Conservation (phyloP, 352 stramenopile species). For the Globisporangium spinosum region DNA sequence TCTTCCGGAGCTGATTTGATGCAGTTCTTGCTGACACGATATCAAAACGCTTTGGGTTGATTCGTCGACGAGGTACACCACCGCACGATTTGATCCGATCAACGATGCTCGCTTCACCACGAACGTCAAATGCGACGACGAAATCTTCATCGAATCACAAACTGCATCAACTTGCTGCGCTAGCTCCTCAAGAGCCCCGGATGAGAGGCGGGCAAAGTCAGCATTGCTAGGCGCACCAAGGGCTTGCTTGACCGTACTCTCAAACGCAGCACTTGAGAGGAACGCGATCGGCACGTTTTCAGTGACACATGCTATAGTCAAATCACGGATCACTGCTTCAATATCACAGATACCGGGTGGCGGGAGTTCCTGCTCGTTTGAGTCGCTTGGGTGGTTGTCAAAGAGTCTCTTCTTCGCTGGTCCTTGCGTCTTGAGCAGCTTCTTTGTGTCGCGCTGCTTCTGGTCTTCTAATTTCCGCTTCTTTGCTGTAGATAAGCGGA, state of each 20-base stretch:
- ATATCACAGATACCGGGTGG: not conserved
- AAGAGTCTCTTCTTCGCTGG: slow-evolving; percentile 16
- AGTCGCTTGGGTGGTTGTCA: not conserved
- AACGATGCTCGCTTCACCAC: slow-evolving; percentile 4
- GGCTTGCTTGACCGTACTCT: not conserved
- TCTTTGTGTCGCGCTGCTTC: not conserved
- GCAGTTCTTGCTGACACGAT: slow-evolving; percentile 7
- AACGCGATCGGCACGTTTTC: slow-evolving; percentile 18
- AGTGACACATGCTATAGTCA: slow-evolving; percentile 12
- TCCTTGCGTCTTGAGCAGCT: not conserved
- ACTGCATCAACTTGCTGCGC: not conserved
- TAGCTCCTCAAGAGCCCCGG: not conserved
- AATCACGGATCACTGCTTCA: not conserved
- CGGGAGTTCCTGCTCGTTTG: not conserved
- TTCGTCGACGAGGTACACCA: slow-evolving; percentile 19
- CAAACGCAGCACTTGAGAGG: slow-evolving; percentile 11
- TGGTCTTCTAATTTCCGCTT: slow-evolving; percentile 6
- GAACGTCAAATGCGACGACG: slow-evolving; percentile 10
- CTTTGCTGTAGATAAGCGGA: slow-evolving; percentile 3
- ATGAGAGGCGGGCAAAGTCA: not conserved
- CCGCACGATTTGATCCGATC: not conserved
- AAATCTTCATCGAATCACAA: slow-evolving; percentile 2
- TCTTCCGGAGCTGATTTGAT: not conserved
- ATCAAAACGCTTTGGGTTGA: slow-evolving; percentile 1
- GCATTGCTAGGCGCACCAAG: not conserved